These are phyloP conservation scores for Camellia sinensis DNA, from an alignment of 148 eudicot species.

Conservation along the genomic window DNA sequence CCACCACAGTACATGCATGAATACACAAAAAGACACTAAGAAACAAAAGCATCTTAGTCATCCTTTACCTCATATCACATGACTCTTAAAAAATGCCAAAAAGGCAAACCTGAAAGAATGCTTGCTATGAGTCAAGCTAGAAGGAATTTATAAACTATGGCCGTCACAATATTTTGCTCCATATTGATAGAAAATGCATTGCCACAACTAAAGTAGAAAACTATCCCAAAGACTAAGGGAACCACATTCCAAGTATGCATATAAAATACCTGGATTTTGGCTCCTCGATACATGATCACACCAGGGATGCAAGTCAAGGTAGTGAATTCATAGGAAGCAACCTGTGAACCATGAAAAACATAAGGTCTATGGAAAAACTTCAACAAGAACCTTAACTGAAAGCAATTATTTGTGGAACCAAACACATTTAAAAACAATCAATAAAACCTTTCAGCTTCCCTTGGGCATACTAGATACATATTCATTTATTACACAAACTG, in stretches of 20 bases:
- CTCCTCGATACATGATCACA: conserved; percentile 92
- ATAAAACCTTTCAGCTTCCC: neutral
- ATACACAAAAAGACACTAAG: neutral
- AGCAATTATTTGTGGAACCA: neutral
- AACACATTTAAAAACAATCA: neutral
- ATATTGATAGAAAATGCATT: neutral
- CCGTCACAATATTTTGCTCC: neutral
- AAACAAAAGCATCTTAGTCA: neutral
- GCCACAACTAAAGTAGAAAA: neutral
- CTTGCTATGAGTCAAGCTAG: neutral
- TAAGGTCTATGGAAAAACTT: conserved; percentile 1
- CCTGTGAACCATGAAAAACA: conserved; percentile 46
- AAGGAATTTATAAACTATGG: neutral
- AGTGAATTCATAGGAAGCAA: conserved; percentile 99
- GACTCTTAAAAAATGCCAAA: neutral
- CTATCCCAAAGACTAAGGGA: neutral
- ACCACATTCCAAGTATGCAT: neutral
- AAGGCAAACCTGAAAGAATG: neutral
- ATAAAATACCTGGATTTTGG: conserved; percentile 83
- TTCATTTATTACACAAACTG: neutral
- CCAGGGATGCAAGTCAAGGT: conserved; percentile 99
- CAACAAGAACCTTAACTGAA: neutral
- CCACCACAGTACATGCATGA: neutral
- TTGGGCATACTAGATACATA: neutral
- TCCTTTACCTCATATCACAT: neutral